phyloP scores from a whole-genome alignment of 176 grass and related monocot species.

The Miscanthus lutarioriparius region DNA sequence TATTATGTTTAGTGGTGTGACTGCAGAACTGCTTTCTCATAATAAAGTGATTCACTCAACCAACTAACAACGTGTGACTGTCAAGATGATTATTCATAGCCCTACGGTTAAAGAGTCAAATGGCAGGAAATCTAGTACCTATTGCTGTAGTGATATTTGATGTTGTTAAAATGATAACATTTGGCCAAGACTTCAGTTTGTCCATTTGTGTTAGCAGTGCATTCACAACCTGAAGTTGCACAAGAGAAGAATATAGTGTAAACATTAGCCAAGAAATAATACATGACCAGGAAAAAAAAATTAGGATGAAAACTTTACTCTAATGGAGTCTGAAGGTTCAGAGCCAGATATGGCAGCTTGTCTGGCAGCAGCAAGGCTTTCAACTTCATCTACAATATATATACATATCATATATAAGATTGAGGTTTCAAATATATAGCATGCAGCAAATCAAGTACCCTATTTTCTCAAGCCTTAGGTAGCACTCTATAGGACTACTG shows the following conservation, averaged over 20 bases:
- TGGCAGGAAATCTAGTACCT: conserved; percentile 53
- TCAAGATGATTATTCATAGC: conserved; percentile 14
- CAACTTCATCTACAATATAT: conserved; percentile 90
- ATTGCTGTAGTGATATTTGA: conserved; percentile 99
- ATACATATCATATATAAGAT: conserved; percentile 32
- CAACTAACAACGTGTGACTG: conserved; percentile 4
- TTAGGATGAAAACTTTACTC: conserved; percentile 53
- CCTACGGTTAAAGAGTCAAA: neutral
- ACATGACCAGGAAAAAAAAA: neutral
- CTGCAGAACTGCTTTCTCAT: neutral
- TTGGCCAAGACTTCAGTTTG: conserved; percentile 98
- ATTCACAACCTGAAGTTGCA: conserved; percentile 90
- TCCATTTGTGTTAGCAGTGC: conserved; percentile 98
- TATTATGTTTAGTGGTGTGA: neutral
- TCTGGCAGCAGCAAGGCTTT: conserved; percentile 99
- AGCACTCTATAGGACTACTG: conserved; percentile 18
- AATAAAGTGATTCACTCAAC: neutral
- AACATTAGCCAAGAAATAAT: conserved; percentile 14
- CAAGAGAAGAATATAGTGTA: conserved; percentile 14
- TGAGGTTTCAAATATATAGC: conserved; percentile 30
- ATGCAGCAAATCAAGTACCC: conserved; percentile 12
- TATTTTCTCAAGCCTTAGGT: conserved; percentile 12
- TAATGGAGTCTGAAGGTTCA: conserved; percentile 99
- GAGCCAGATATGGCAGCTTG: conserved; percentile 98
- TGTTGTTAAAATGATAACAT: conserved; percentile 98